Percentiles rank a stretch among this genome's conserved stretches.
phyloP scores from a whole-genome alignment of 1,139 yeast genomes.

The Diutina scorzettiae region DNA sequence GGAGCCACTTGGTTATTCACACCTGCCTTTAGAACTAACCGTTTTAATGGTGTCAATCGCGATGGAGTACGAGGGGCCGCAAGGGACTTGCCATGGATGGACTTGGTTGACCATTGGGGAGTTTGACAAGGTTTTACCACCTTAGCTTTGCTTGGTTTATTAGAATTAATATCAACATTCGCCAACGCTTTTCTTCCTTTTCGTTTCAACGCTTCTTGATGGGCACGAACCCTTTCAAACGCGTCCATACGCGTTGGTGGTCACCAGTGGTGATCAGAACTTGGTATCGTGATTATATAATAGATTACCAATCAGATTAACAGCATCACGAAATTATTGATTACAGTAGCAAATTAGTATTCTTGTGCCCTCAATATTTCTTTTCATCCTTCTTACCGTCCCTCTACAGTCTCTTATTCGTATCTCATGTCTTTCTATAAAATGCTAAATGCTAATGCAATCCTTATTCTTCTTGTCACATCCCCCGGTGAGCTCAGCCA shows the following conservation, averaged over 20 bases:
- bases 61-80: too few relatives aligned
- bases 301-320: too few relatives aligned
- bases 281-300: too few relatives aligned
- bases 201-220: slow-evolving; percentile 1
- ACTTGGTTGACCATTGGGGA: not conserved
- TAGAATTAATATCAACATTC: not conserved
- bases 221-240: not conserved
- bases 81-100: not conserved
- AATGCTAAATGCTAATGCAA: slow-evolving; percentile 1
- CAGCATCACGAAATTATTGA: too few relatives aligned
- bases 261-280: not conserved
- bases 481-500: slow-evolving; percentile 21
- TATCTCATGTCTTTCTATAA: not conserved
- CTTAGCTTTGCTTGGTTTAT: not conserved
- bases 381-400: not conserved
- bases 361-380: not conserved
- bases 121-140: not conserved
- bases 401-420: not conserved
- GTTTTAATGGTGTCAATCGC: too few relatives aligned
- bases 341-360: not conserved
- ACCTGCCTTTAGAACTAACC: too few relatives aligned
- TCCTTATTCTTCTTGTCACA: not conserved
- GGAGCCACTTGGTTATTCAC: not conserved
- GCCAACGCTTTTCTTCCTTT: not conserved
- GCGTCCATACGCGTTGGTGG: not conserved